Evolutionary conservation across 192 early-diverging fungal species (phyloP), one percentile per base, ranked within the genome.

Genomic region (Paraglomus brasilianum): DNA sequence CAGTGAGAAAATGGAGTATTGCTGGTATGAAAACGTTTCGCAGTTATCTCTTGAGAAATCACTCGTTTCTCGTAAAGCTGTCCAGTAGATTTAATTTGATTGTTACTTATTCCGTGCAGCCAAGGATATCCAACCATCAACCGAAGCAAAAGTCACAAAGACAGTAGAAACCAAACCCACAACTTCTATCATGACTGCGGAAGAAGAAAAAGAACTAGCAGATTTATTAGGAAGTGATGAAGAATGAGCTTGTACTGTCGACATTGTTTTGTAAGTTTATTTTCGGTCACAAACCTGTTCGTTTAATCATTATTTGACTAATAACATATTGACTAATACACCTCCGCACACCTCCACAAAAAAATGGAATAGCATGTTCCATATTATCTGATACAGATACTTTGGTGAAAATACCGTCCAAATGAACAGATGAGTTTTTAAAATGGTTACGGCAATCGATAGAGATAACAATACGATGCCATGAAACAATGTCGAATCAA

Each of bases 391-490:
- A 71, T 89, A 92, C 56, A 92, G 77, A 43, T 88, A 89, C 53
- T 89, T 88, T 38, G 91, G 91, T 57, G 91, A 92, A 70, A 92
- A 92, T 6, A 92, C 91, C 0, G 91, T 90, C 89, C 89, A 92
- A 50, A 92, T 88, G 73, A 92, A 92, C 41, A 91, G 72, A 55
- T 92, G 91, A 17, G 85, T 80, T 15, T 88, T 78, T 56, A 88
- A 74, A 13, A 86, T 60, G 8, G 85, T 85, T 6, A 89, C 87
- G 2, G 86, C 84, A 4, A 89, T 65, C 40, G 87, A 87, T 10
- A 92, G 76, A 14, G 74, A 68, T 39, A 84, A 69, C 36, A 90
- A 69, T 43, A 81, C 68, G 5, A 81, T 67, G 13, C 81, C 80
- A 73, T 88, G 83, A 64, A 76, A 78, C 17, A 63, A 8, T 42